Evolutionary conservation across 306 rosid genomes (phyloP), one percentile per base, ranked within the genome.

Genomic region (Glycine soja): DNA sequence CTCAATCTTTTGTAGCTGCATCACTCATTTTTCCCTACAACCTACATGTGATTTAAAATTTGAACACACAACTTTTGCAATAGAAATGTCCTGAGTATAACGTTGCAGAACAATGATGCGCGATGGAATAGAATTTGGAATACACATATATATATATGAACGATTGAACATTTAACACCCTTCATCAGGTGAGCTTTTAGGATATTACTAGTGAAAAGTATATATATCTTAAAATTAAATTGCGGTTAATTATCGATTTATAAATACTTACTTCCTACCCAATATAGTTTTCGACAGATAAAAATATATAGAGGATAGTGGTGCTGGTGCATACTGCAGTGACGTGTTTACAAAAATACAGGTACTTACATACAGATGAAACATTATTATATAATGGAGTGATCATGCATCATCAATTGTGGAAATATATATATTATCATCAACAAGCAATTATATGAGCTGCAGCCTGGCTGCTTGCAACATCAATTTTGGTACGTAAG

Each of bases 401-500:
- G 74, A 61, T 24, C 30, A 24, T 42, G 51, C 65, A 77, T 42
- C 38, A 36, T 36, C 65, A 48, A 14, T 75, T 38, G 45, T 38
- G 3, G 75, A 54, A 74, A 74, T 34, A 34, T 34, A 8, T 4
- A 53, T 54, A 54, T 15, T 56, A 76, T 70, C 45, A 77, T 16
- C 32, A 36, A 36, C 13, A 70, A 52, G 14, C 58, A 70, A 79
- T 18, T 78, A 30, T 82, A 70, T 70, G 56, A 47, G 40, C 45
- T 0, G 16, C 67, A 66, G 81, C 54, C 75, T 74, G 69, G 74
- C 52, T 61, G 47, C 50, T 66, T 73, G 67, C 74, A 42, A 45
- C 70, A 43, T 43, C 48, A 74, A 38, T 59, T 72, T 38, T 74
- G 65, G 54, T 81, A 74, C 59, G 42, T 57, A 65, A 58, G 61